These are phyloP conservation scores for Hanseniaspora thailandica DNA, from an alignment of 805 yeast species.

Conservation along the genomic window DNA sequence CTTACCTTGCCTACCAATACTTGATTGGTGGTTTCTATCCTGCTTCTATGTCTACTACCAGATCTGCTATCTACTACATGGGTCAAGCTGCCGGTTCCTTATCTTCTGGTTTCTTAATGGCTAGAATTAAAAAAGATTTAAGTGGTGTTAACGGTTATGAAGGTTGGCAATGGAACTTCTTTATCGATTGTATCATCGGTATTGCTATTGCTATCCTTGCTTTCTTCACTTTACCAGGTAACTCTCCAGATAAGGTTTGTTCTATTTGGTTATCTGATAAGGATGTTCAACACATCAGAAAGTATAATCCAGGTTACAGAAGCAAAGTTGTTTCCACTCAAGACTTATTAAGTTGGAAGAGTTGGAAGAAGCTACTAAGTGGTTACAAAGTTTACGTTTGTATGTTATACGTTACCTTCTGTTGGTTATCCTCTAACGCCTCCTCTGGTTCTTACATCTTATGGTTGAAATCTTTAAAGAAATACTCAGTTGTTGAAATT, in stretches of 20 bases:
- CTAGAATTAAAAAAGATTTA: conserved; percentile 38
- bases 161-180: conserved; percentile 68
- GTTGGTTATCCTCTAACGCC: conserved; percentile 47
- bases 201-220: conserved; percentile 48
- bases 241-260: conserved; percentile 45
- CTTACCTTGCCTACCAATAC: conserved; percentile 48
- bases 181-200: conserved; percentile 52
- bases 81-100: conserved; percentile 54
- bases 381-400: conserved; percentile 51
- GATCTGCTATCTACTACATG: conserved; percentile 50
- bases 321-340: conserved; percentile 27
- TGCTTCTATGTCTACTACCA: conserved; percentile 45
- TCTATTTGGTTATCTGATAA: conserved; percentile 44
- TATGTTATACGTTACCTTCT: conserved; percentile 40
- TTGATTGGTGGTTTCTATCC: conserved; percentile 48
- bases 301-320: conserved; percentile 15
- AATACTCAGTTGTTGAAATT: conserved; percentile 32
- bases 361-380: conserved; percentile 43
- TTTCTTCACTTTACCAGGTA: conserved; percentile 47
- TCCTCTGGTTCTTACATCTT: conserved; percentile 41
- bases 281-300: conserved; percentile 43
- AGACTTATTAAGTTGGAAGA: conserved; percentile 31
- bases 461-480: conserved; percentile 38
- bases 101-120: conserved; percentile 52
- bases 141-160: conserved; percentile 42